phyloP scores from a whole-genome alignment of 495 filamentous ascomycete species.

The Aspergillus egyptiacus region DNA sequence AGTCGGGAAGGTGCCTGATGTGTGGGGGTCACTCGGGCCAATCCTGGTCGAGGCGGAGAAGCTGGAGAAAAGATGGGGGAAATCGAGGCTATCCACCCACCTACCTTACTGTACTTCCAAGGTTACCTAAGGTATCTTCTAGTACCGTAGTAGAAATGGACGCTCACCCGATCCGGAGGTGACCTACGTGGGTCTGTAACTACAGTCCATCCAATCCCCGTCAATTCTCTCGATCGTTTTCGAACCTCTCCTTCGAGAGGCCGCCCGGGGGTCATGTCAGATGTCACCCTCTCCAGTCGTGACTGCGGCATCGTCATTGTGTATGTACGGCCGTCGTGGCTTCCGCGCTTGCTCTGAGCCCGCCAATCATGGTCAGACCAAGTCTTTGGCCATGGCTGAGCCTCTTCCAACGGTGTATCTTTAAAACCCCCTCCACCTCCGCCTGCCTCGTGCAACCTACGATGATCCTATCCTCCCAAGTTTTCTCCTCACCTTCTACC shows the following conservation, averaged over 20 bases:
- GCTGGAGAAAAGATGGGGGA: slow-evolving; percentile 8
- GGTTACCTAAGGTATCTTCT: too few species aligned
- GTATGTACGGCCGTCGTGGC: neutral
- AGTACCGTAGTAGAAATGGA: too few species aligned
- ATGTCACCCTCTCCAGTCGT: too few species aligned
- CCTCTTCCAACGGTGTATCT: slow-evolving; percentile 1
- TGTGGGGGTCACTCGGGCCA: neutral
- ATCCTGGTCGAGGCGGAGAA: slow-evolving; percentile 3
- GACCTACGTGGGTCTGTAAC: too few species aligned
- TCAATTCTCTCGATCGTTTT: too few species aligned
- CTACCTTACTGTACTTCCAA: slow-evolving; percentile 4
- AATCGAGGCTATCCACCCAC: neutral
- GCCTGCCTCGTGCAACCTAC: slow-evolving; percentile 11
- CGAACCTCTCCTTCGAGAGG: too few species aligned
- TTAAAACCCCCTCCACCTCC: slow-evolving; percentile 7
- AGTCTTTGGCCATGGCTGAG: slow-evolving; percentile 3
- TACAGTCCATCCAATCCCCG: too few species aligned
- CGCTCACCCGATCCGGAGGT: too few species aligned
- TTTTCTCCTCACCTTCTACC: neutral
- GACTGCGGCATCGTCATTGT: neutral
- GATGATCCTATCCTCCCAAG: slow-evolving; percentile 7
- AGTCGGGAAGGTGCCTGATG: too few species aligned
- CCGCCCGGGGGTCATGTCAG: too few species aligned
- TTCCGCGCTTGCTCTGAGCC: neutral
- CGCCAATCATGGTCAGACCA: neutral